Evolutionary conservation across 1,284 basidiomycete species (phyloP).

Genomic region (Rhodotorula sp.): DNA sequence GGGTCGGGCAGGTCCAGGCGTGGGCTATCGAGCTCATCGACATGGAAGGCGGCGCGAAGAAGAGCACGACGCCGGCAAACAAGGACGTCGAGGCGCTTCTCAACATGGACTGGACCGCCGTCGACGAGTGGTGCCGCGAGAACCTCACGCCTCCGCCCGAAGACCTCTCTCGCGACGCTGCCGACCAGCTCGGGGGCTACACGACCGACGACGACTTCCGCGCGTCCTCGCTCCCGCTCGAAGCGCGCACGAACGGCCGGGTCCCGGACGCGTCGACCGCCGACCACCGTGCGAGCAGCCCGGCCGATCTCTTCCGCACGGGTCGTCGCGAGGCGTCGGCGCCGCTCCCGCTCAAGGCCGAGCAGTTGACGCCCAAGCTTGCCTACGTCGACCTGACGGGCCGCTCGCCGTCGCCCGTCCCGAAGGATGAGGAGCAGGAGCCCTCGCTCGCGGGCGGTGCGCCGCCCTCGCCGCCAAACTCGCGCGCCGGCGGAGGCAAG

Average conservation of each 20-base stretch:
- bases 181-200: constrained; percentile 7
- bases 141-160: constrained; percentile 1
- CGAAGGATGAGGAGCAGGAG: constrained; percentile 11
- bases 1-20: background rate
- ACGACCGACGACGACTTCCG: background rate
- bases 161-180: background rate
- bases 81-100: constrained; percentile 7
- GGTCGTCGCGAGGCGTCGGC: background rate
- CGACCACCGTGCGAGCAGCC: background rate
- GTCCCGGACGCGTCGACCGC: background rate
- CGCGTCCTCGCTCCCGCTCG: constrained; percentile 8
- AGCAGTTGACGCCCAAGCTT: background rate
- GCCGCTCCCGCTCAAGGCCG: background rate
- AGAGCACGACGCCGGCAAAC: background rate
- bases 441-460: background rate
- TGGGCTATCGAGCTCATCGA: constrained; percentile 20
- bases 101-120: background rate
- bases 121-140: background rate
- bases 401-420: constrained; percentile 19
- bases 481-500: background rate
- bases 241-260: background rate
- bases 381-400: constrained; percentile 18
- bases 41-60: background rate
- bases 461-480: background rate
- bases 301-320: background rate